phyloP scores from a whole-genome alignment of 306 rosid species.

The Gleditsia sinensis region DNA sequence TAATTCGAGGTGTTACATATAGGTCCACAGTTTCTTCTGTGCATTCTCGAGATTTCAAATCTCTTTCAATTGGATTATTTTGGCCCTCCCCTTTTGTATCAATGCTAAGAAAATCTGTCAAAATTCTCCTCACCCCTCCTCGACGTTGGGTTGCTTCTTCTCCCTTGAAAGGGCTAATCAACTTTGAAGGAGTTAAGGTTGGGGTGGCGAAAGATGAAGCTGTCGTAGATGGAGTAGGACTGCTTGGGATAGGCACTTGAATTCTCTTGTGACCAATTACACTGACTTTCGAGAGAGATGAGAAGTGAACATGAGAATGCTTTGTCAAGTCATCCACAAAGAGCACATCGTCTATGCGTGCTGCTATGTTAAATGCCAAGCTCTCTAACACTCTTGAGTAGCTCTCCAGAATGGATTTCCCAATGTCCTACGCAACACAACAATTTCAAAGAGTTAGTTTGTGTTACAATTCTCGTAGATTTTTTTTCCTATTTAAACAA shows the following conservation, averaged over 20 bases:
- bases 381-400: slow-evolving; percentile 92
- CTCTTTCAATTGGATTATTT: slow-evolving; percentile 29
- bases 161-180: slow-evolving; percentile 52
- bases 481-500: too few species aligned
- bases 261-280: slow-evolving; percentile 59
- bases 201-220: slow-evolving; percentile 60
- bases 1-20: too few species aligned
- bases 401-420: slow-evolving; percentile 92
- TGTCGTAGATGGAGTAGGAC: slow-evolving; percentile 79
- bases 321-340: slow-evolving; percentile 85
- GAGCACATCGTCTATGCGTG: slow-evolving; percentile 90
- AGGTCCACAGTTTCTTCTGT: too few species aligned
- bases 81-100: slow-evolving; percentile 51
- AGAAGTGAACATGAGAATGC: slow-evolving; percentile 64
- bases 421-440: slow-evolving; percentile 69
- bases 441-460: slow-evolving; percentile 1
- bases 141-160: slow-evolving; percentile 57
- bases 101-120: slow-evolving; percentile 79
- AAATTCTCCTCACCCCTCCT: slow-evolving; percentile 62
- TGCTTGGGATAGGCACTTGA: slow-evolving; percentile 55
- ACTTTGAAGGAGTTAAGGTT: slow-evolving; percentile 65
- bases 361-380: slow-evolving; percentile 78
- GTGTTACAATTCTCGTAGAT: too few species aligned
- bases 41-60: too few species aligned
- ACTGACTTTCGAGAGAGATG: slow-evolving; percentile 65